Percentiles rank a stretch among this genome's conserved stretches.
Evolutionary conservation across 352 stramenopile genomes (phyloP).

Genomic region (Pythium plurisporium): DNA sequence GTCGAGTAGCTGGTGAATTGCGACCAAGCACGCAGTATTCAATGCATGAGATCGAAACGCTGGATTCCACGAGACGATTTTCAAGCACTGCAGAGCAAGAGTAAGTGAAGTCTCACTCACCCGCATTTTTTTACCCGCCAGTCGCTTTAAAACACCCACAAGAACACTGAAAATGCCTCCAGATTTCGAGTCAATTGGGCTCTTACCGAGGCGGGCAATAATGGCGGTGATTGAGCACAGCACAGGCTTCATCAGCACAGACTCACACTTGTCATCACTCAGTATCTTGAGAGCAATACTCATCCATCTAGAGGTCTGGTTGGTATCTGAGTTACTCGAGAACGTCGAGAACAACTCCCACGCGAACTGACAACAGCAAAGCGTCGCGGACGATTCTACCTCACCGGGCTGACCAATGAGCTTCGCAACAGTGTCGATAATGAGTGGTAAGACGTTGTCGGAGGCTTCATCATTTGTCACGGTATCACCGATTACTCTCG

Average conservation of each 20-base stretch:
- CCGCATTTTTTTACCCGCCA: background rate
- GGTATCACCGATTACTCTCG: too few species aligned
- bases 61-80: background rate
- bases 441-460: background rate
- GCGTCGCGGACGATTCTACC: background rate
- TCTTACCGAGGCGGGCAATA: too few species aligned
- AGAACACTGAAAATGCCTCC: slow-evolving; percentile 1
- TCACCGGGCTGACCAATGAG: background rate
- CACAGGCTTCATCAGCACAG: background rate
- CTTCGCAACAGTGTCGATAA: background rate
- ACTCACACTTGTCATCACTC: background rate
- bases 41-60: background rate
- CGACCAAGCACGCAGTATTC: background rate
- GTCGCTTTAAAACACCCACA: background rate
- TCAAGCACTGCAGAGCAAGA: slow-evolving; percentile 2
- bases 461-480: background rate
- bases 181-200: too few species aligned
- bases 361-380: background rate
- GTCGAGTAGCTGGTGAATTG: background rate
- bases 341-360: background rate
- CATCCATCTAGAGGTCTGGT: background rate
- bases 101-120: background rate
- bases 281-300: background rate
- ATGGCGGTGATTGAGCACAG: background rate
- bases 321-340: background rate